Evolutionary conservation across 169 alveolate species (phyloP).

Genomic region (Plasmodium cynomolgi): DNA sequence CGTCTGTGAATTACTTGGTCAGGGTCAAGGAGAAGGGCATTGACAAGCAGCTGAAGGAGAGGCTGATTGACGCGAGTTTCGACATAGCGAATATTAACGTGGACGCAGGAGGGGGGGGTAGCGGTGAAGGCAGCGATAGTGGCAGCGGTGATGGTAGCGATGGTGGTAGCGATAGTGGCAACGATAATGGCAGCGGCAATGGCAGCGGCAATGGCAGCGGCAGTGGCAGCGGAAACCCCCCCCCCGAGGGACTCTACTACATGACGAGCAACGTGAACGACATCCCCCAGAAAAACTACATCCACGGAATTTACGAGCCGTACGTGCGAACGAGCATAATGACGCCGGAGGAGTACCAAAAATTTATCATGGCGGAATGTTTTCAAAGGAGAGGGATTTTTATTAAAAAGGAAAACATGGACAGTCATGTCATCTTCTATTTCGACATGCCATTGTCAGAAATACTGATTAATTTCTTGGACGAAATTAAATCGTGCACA

Average conservation of each 20-base stretch:
- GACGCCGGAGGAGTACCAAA: constrained; percentile 64
- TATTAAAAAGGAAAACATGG: constrained; percentile 66
- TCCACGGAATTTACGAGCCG: constrained; percentile 58
- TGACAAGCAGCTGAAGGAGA: constrained; percentile 56
- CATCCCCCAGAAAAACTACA: constrained; percentile 45
- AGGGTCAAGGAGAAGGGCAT: constrained; percentile 73
- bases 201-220: neutral
- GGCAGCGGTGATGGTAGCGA: neutral
- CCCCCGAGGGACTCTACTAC: neutral
- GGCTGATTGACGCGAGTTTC: constrained; percentile 19
- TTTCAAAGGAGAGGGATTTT: constrained; percentile 80
- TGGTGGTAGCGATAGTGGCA: neutral
- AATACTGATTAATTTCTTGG: constrained; percentile 92
- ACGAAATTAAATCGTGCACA: constrained; percentile 90
- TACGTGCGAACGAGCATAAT: constrained; percentile 67
- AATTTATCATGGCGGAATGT: constrained; percentile 56
- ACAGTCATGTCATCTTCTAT: constrained; percentile 79
- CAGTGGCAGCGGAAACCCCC: neutral
- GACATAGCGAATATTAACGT: constrained; percentile 19
- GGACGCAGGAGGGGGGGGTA: neutral
- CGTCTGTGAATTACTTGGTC: constrained; percentile 88
- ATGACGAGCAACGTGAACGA: constrained; percentile 75
- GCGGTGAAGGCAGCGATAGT: neutral
- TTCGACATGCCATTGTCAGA: constrained; percentile 93
- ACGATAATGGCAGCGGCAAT: neutral